Evolutionary conservation across 1,284 basidiomycete species (phyloP), one percentile per base, ranked within the genome.

Genomic region (Malassezia psittaci): DNA sequence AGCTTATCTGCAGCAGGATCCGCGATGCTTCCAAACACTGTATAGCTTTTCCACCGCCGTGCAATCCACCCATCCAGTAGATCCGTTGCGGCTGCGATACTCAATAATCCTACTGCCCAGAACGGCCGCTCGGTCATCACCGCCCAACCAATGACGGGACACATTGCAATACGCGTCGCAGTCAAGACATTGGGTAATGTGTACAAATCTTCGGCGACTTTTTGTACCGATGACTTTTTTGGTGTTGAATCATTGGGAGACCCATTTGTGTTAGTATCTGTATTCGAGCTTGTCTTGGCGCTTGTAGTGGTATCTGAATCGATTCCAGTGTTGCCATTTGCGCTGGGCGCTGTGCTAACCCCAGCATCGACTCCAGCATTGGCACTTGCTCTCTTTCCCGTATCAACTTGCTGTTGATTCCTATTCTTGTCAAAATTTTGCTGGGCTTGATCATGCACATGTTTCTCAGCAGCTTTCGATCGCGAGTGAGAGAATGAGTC

Each of bases 1-100:
- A 84, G 81, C 77, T 99, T 99, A 81, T 99, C 93, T 2, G 94
- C 93, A 0, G 91, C 90, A 8, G 93, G 93, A 75, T 99, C 94
- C 7, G 96, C 81, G 56, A 98, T 91, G 11, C 87, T 88, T 10
- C 93, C 93, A 35, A 98, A 80, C 10, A 96, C 89, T 10, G 88
- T 85, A 46, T 64, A 60, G 41, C 59, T 62, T 40, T 63, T 78
- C 81, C 85, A 90, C 86, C 81, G 81, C 57, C 93, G 80, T 0
- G 93, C 94, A 46, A 98, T 77, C 74, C 80, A 94, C 1, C 93
- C 93, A 68, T 98, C 93, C 49, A 86, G 81, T 87, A 86, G 77
- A 76, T 98, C 94, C 3, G 89, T 89, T 44, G 90, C 74, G 15
- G 90, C 90, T 3, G 91, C 90, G 64, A 89, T 88, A 18, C 86